Evolutionary conservation across 305 asterid genomes (phyloP).

Genomic region (Ilex paraguariensis): DNA sequence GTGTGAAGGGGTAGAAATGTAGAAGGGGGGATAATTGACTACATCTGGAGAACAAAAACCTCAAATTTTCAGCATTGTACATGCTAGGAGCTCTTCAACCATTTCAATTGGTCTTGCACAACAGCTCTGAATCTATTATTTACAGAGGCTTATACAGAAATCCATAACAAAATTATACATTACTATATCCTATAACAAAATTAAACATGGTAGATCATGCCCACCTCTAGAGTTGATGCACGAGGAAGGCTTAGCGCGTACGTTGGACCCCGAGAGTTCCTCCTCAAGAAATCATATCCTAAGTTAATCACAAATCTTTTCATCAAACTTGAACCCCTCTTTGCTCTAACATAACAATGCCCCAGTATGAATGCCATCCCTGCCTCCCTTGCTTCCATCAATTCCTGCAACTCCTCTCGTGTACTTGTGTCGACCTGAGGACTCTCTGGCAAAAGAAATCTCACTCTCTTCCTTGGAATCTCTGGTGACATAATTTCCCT

Average conservation of each 20-base stretch:
- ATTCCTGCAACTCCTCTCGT: constrained; percentile 39
- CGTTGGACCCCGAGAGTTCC: constrained; percentile 46
- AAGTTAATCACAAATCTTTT: constrained; percentile 44
- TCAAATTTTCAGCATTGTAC: too few species aligned
- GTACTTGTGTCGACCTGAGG: constrained; percentile 22
- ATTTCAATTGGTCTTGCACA: too few species aligned
- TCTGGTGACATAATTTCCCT: constrained; percentile 22
- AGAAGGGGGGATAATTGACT: too few species aligned
- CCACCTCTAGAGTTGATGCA: constrained; percentile 70
- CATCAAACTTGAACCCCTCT: constrained; percentile 45
- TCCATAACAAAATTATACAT: too few species aligned
- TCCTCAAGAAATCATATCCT: constrained; percentile 57
- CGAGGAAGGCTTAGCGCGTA: constrained; percentile 52
- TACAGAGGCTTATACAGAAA: too few species aligned
- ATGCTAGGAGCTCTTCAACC: too few species aligned
- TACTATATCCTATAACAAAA: neutral
- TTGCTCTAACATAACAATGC: constrained; percentile 52
- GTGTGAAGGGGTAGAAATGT: too few species aligned
- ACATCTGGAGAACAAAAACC: too few species aligned
- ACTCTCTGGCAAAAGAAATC: constrained; percentile 47
- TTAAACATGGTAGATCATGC: constrained; percentile 61
- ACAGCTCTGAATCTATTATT: too few species aligned
- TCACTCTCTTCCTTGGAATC: constrained; percentile 36
- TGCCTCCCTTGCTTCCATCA: constrained; percentile 61
- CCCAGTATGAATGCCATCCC: constrained; percentile 58